Evolutionary conservation across 768 basidiomycete genomes (phyloP), one percentile per base, ranked within the genome.

Genomic region (Lactifluus hygrophoroides): DNA sequence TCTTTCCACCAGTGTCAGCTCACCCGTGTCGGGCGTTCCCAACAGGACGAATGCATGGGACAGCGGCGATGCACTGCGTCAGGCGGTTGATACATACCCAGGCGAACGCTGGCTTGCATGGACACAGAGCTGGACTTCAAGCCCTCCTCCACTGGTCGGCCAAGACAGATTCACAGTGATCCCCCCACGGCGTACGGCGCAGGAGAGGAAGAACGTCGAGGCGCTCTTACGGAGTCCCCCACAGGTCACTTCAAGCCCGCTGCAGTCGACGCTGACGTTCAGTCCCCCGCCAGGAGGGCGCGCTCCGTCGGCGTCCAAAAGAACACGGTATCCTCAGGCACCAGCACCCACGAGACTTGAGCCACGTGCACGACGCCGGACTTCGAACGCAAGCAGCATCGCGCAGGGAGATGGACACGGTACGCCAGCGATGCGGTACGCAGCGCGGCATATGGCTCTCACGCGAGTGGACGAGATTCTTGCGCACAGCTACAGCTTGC

Each of bases 181-280:
- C 14, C 79, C 77, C 5, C 55, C 60, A 9, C 70, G 74, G 7
- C 64, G 63, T 62, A 27, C 65, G 61, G 30, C 67, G 69, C 42
- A 71, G 67, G 60, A 55, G 69, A 64, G 64, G 49, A n/a, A 72
- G 69, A 51, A 43, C 27, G 16, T 48, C 34, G 53, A 49, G 3
- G 63, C 79, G 21, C 73, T 86, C 3, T 81, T 82, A 0, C 72
- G 72, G 25, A 83, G 82, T 60, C 85, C 85, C 0, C 75, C 81
- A 2, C 74, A 75, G 58, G 69, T 86, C 35, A 80, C 73, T 68
- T 84, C 79, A 11, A 80, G 81, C 1, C 76, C 79, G 0, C 72
- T 86, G 55, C 78, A 83, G 55, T 77, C 73, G 27, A 73, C 75
- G 27, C 73, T 86, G 28, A 82, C 79, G 64, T 86, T 86, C 62